A percentile compares a stretch with the other conserved stretches of the same genome.
Conservation (phyloP, 148 eudicot species). For the Diospyros kaki region DNA sequence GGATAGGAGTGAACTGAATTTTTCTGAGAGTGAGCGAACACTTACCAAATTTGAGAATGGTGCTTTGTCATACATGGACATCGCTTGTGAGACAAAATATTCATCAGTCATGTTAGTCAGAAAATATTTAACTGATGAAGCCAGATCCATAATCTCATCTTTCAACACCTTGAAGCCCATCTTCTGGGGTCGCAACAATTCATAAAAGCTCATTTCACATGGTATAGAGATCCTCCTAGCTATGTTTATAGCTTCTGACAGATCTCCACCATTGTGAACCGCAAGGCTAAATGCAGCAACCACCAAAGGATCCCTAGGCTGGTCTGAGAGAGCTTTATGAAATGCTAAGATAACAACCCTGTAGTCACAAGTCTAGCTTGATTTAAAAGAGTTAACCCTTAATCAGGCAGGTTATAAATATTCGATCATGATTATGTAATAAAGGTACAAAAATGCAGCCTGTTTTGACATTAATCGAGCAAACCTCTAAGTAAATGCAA, state of each 20-base stretch:
- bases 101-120: slow-evolving; percentile 62
- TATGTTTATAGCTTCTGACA: slow-evolving; percentile 60
- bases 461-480: no score
- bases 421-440: no score
- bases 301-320: slow-evolving; percentile 66
- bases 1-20: no score
- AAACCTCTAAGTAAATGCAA: neutral
- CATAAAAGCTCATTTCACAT: slow-evolving; percentile 44
- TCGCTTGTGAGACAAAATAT: slow-evolving; percentile 57
- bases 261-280: slow-evolving; percentile 78
- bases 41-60: slow-evolving; percentile 79
- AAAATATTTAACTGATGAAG: slow-evolving; percentile 40
- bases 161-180: slow-evolving; percentile 24
- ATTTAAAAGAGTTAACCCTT: neutral
- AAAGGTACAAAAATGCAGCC: no score
- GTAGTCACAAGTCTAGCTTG: slow-evolving; percentile 11
- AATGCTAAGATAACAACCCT: slow-evolving; percentile 83
- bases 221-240: slow-evolving; percentile 41
- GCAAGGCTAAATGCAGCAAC: slow-evolving; percentile 75
- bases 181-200: slow-evolving; percentile 39
- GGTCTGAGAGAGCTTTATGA: slow-evolving; percentile 60
- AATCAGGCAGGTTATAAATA: neutral
- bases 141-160: slow-evolving; percentile 51
- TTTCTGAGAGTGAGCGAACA: neutral
- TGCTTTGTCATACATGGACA: slow-evolving; percentile 65